Base-by-base conservation (phyloP, 148 eudicot species). In the Oxyria digyna region DNA sequence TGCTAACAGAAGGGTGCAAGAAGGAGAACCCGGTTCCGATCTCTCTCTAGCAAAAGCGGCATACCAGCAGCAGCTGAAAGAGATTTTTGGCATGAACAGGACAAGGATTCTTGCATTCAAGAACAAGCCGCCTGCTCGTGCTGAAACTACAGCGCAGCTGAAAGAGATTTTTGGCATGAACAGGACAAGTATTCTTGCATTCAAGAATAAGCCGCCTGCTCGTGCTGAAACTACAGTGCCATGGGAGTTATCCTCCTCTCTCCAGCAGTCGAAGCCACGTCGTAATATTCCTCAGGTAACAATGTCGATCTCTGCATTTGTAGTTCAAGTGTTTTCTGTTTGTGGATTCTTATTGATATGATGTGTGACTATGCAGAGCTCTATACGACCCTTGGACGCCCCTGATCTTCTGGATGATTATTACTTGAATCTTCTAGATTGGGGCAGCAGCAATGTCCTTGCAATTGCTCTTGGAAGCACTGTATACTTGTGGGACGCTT, bases 201-300 rank as follows among this genome's bases (percentile, higher is more conserved):
- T 94, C 78, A 94, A 85, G 83, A 94, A 94, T 81, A 94, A 90
- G 85, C 91, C 97, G 2, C 96, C 92, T 4, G 84, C 84, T 5
- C 82, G 86, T 0, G 83, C 79, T 9, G 98, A 93, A 62, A 76
- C 87, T 10, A 68, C 85, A 5, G 66, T 37, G 14, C 90, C 90
- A 8, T 67, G 65, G 46, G 86, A 84, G n/a, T 82, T 77, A 55
- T 70, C 82, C 66, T 73, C 78, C 40, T 20, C 26, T 18, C 82
- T 77, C 43, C 90, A 85, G 45, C 88, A 79, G 54, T 70, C 81
- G 52, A 93, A 88, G 73, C 86, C 92, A 12, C 83, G 91, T 26
- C 74, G 92, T 1, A 73, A 94, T 80, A 94, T 94, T 79, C 98
- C 98, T 49, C 96, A 88, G 96, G 96, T 92, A 14, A 68, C 43